These are phyloP conservation scores for Cunninghamia lanceolata DNA, from an alignment of 75 land plant species.

Conservation along the genomic window DNA sequence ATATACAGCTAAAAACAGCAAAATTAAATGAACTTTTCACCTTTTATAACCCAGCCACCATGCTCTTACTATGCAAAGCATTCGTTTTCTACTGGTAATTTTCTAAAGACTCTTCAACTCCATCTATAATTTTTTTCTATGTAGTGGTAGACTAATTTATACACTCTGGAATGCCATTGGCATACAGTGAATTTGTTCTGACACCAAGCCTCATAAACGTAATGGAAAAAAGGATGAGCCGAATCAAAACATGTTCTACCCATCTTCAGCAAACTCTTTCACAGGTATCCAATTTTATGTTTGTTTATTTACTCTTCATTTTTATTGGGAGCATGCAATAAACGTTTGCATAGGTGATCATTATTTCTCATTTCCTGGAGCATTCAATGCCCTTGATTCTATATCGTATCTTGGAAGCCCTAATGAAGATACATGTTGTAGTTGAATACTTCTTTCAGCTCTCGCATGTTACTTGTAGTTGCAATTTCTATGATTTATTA, in stretches of 20 bases:
- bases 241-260: neutral
- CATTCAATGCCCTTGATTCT: neutral
- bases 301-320: neutral
- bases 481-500: neutral
- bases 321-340: neutral
- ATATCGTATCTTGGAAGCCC: neutral
- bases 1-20: neutral
- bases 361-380: neutral
- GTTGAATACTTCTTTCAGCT: too few species aligned
- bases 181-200: neutral
- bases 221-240: constrained; percentile 7
- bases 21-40: neutral
- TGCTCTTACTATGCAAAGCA: neutral
- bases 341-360: neutral
- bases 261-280: constrained; percentile 6
- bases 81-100: neutral
- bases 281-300: neutral
- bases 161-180: neutral
- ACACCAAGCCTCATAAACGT: neutral
- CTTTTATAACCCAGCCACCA: neutral
- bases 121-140: neutral
- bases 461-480: neutral
- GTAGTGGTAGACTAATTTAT: neutral
- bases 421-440: neutral
- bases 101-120: neutral